phyloP scores from a whole-genome alignment of 2,329 filamentous ascomycete genomes.

The Venturia pyrina region DNA sequence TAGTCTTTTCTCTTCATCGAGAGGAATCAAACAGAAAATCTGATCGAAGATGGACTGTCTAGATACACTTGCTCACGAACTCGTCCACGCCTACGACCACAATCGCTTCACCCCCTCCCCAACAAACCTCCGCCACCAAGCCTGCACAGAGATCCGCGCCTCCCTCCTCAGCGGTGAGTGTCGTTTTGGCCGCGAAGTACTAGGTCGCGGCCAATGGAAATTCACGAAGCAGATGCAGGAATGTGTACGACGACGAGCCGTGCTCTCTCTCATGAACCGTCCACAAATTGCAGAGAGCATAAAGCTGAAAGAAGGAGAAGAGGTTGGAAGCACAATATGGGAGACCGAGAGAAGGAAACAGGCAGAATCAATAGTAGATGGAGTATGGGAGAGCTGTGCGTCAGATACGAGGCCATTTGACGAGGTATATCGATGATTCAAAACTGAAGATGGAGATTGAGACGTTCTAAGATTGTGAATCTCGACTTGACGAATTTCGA shows the following conservation, averaged over 20 bases:
- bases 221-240: conserved; percentile 69
- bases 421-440: conserved; percentile 70
- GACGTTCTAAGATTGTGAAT: neutral
- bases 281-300: conserved; percentile 75
- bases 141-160: conserved; percentile 93
- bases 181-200: conserved; percentile 77
- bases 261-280: conserved; percentile 42
- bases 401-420: conserved; percentile 90
- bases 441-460: neutral
- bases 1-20: neutral
- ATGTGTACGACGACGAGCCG: conserved; percentile 75
- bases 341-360: conserved; percentile 61
- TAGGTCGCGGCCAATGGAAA: conserved; percentile 74
- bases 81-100: conserved; percentile 96
- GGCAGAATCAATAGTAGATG: conserved; percentile 79
- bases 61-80: conserved; percentile 90
- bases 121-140: conserved; percentile 73
- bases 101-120: conserved; percentile 85
- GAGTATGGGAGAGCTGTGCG: conserved; percentile 99
- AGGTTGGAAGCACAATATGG: neutral
- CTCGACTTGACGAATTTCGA: too few relatives aligned
- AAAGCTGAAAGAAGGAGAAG: conserved; percentile 22
- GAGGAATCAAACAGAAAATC: neutral
- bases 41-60: neutral
- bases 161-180: conserved; percentile 91